A percentile compares a stretch with the other conserved stretches of the same genome.
Evolutionary conservation across 768 basidiomycete species (phyloP).

Genomic region (Candolleomyces efflorescens): DNA sequence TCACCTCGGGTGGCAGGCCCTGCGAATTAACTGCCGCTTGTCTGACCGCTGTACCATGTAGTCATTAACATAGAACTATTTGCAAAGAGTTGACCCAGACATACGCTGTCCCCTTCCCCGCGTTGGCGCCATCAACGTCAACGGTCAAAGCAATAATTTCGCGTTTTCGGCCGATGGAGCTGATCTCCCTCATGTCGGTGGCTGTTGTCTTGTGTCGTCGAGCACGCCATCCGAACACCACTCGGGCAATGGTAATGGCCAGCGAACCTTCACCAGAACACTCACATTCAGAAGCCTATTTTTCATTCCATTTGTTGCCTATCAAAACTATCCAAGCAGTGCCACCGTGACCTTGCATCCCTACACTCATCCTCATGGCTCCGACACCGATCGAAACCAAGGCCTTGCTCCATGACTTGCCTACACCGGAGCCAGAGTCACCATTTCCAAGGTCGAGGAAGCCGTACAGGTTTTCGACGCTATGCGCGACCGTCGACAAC

Average conservation of each 20-base stretch:
- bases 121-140: constrained; percentile 40
- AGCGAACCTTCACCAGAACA: neutral
- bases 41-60: constrained; percentile 36
- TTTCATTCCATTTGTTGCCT: neutral
- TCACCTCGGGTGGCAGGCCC: constrained; percentile 54
- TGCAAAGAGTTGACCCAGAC: neutral
- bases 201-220: neutral
- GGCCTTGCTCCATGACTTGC: constrained; percentile 47
- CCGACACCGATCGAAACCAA: constrained; percentile 20
- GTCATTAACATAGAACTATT: constrained; percentile 6
- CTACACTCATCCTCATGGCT: constrained; percentile 7
- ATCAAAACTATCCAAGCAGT: neutral
- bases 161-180: neutral
- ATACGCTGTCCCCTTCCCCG: constrained; percentile 46
- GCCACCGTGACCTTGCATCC: neutral
- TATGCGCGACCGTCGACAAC: constrained; percentile 90
- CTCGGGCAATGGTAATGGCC: neutral
- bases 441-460: constrained; percentile 55
- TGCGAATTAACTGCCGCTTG: constrained; percentile 41
- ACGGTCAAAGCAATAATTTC: neutral
- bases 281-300: neutral
- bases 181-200: neutral
- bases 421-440: constrained; percentile 80
- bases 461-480: constrained; percentile 85
- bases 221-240: constrained; percentile 8